Base-by-base conservation (phyloP, 2,329 filamentous ascomycete species). In the Sclerotinia spermophila region DNA sequence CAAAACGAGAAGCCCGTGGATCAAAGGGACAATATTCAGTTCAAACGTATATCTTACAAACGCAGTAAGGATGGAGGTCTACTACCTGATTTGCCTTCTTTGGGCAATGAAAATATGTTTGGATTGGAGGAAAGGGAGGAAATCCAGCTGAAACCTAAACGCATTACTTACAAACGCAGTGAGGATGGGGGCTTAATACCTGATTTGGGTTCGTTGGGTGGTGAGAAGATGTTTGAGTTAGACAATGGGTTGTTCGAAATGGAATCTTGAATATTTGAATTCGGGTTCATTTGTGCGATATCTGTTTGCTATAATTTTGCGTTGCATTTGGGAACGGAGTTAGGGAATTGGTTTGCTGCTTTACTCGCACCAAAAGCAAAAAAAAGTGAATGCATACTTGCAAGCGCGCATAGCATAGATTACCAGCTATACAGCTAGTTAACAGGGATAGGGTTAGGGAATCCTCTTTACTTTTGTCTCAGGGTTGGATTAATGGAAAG, bases 211-310 rank as follows among this genome's bases (percentile, higher is more conserved):
- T 24, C 68, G 45, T 67, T 73, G 11, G 62, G 51, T 27, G 62
- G 68, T 45, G 72, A 72, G 42, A 72, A 70, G 64, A 58, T 72
- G 62, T 73, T 73, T 42, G 69, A 67, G 19, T 35, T 73, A 61
- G 72, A 71, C 27, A 45, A 60, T 21, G 71, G 60, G 15, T 56
- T 72, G 30, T 72, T 72, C 58, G 44, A 69, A 33, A 69, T 72
- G 71, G 71, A 71, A 67, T 60, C 69, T 51, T 72, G 55, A 72
- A 42, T 33, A 5, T 38, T n/a, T 27, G 35, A 35, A 30, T 21
- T 38, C 10, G 27, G 33, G 45, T 42, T 38, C 5, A 5, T 65
- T 40, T 38, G n/a, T 53, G 48, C 48, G n/a, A 27, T 17, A 5
- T 17, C 27, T 27, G 48, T n/a, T 53, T 53, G 48, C n/a, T 30